Evolutionary conservation across 2,329 filamentous ascomycete species (phyloP), one percentile per base, ranked within the genome.

Genomic region (Fusarium secorum): DNA sequence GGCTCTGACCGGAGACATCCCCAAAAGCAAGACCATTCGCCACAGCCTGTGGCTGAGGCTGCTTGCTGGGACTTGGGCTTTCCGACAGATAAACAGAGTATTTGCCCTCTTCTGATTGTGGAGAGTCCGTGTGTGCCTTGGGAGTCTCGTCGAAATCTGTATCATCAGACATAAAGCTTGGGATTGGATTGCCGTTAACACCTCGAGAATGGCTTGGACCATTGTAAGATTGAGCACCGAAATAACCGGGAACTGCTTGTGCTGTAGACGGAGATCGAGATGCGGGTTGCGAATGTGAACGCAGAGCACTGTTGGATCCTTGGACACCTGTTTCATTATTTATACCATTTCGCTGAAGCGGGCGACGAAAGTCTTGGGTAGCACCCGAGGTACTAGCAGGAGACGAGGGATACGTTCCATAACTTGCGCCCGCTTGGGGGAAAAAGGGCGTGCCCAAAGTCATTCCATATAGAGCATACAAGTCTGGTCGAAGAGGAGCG

Each of bases 261-360:
- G 75, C 64, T 74, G 82, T 35, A 73, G 79, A 68, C 49, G 79
- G 74, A 70, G 82, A 80, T 33, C 87, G 83, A 36, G 87, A 85
- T 5, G 89, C 88, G 28, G 89, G 89, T 76, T 91, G 89, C n/a
- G 89, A 91, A 76, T 91, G 89, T 30, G 89, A 91, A 69, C 89
- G 85, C 66, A 89, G 78, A n/a, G 87, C 82, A 71, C 88, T 87
- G 60, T 83, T 86, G 30, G 87, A 83, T 55, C 84, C 79, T 39
- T 82, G 79, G 22, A 81, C 75, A 14, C 83, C 83, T 18, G 83
- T 78, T 38, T 90, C 88, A 28, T 83, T 85, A 20, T 84, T 81
- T 28, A 82, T 79, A 14, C 82, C 81, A 3, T 87, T 86, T 74
- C 89, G 83, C 70, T 90, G 88, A 58, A 88, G 79, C 49, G 86